Evolutionary conservation across 805 yeast genomes (phyloP).

Genomic region (Candida xyloterini): DNA sequence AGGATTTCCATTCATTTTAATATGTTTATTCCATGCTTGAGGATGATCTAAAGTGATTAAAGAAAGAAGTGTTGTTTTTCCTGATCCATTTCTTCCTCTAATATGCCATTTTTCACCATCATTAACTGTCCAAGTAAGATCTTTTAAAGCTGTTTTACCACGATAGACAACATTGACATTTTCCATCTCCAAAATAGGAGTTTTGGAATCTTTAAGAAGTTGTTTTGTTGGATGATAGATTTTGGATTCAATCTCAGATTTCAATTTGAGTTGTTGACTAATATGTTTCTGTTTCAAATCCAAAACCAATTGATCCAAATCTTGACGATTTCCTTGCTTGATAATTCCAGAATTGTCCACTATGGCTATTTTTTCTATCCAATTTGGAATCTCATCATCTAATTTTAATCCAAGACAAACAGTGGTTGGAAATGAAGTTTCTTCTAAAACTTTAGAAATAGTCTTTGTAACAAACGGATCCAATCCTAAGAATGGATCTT

Average conservation of each 20-base stretch:
- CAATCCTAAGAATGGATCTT: constrained; percentile 90
- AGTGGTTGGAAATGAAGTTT: constrained; percentile 38
- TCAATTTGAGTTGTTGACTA: constrained; percentile 19
- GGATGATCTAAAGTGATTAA: constrained; percentile 94
- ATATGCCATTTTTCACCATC: constrained; percentile 86
- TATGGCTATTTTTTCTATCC: constrained; percentile 73
- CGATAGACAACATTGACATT: constrained; percentile 65
- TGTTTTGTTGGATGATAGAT: constrained; percentile 6
- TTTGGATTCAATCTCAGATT: constrained; percentile 11
- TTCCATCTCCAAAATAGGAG: constrained; percentile 47
- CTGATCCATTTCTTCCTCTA: constrained; percentile 87
- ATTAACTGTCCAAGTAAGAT: constrained; percentile 63
- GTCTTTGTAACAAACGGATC: constrained; percentile 69
- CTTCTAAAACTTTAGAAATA: constrained; percentile 53
- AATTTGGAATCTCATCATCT: constrained; percentile 73
- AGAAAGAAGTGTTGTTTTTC: constrained; percentile 85
- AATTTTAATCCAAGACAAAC: constrained; percentile 72
- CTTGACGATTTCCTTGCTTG: constrained; percentile 43
- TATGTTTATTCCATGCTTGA: constrained; percentile 81
- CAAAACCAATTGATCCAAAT: constrained; percentile 25
- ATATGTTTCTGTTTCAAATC: constrained; percentile 24
- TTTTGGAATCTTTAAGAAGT: neutral
- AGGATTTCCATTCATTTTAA: constrained; percentile 60
- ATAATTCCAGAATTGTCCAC: constrained; percentile 55
- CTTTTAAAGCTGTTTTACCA: constrained; percentile 54